Conservation (phyloP, 306 rosid species). For the Pachyrhizus erosus region DNA sequence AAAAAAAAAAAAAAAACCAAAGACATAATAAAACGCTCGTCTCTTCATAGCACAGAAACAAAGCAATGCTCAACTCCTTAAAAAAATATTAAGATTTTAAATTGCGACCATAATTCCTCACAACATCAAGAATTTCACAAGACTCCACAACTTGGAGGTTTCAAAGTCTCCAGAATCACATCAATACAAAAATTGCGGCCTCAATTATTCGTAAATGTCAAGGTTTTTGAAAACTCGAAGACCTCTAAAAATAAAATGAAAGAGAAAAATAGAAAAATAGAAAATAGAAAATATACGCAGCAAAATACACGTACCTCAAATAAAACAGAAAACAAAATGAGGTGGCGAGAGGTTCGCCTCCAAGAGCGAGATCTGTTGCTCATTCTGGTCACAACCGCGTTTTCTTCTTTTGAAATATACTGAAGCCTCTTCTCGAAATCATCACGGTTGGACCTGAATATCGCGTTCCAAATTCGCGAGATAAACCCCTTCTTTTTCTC, state of each 20-base stretch:
- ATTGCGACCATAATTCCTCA: neutral
- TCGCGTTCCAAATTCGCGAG: conserved; percentile 71
- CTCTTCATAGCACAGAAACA: neutral
- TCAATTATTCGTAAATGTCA: neutral
- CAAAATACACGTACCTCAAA: conserved; percentile 94
- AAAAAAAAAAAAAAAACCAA: too few relatives aligned
- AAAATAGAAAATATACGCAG: too few relatives aligned
- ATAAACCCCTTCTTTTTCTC: conserved; percentile 64
- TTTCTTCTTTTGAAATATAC: conserved; percentile 79
- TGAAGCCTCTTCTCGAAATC: conserved; percentile 95
- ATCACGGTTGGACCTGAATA: conserved; percentile 65
- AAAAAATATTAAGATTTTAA: neutral
- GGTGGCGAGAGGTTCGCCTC: conserved; percentile 64
- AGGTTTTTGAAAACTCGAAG: neutral
- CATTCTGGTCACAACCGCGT: conserved; percentile 61
- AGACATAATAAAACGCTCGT: neutral
- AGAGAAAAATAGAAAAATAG: too few relatives aligned
- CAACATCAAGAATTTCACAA: neutral
- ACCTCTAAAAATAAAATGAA: too few relatives aligned
- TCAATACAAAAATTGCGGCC: neutral
- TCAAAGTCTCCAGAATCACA: neutral
- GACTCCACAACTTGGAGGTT: neutral
- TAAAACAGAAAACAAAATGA: conserved; percentile 65
- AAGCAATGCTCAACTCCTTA: neutral
- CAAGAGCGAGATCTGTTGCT: conserved; percentile 69